Conservation (phyloP, 176 grass and related monocot species). For the Eragrostis nindensis region DNA sequence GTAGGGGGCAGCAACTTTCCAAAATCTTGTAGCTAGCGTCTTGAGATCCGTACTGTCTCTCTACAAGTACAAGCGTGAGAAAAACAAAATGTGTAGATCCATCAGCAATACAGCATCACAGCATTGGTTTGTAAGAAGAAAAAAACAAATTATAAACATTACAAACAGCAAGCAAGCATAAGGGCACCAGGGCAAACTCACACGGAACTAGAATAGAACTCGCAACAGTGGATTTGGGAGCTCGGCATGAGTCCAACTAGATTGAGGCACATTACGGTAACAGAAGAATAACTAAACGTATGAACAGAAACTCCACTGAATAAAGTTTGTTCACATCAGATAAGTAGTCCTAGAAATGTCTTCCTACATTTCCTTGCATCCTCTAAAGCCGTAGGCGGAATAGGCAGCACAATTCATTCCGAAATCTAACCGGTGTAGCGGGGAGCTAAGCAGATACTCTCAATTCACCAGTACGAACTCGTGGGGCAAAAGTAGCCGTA, state of each 20-base stretch:
- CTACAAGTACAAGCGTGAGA: constrained; percentile 38
- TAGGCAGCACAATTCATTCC: too few relatives aligned
- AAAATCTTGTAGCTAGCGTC: constrained; percentile 82
- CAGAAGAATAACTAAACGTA: not conserved
- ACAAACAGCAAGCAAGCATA: not conserved
- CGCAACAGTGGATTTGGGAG: not conserved
- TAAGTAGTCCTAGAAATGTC: not conserved
- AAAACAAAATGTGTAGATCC: not conserved
- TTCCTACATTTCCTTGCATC: not conserved
- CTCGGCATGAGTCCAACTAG: not conserved
- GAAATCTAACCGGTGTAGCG: too few relatives aligned
- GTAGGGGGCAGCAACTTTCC: constrained; percentile 92
- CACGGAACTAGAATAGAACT: not conserved
- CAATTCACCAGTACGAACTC: not conserved
- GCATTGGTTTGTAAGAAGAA: not conserved
- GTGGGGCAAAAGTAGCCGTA: not conserved
- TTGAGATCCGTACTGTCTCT: constrained; percentile 61
- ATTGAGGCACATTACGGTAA: not conserved
- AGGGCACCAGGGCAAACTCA: not conserved
- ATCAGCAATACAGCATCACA: constrained; percentile 29
- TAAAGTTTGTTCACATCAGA: not conserved
- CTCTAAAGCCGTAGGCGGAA: too few relatives aligned
- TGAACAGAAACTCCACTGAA: not conserved
- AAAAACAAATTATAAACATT: not conserved
- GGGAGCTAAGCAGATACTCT: too few relatives aligned